Evolutionary conservation across 2,329 filamentous ascomycete genomes (phyloP).

Genomic region (Alternaria gansuensis): DNA sequence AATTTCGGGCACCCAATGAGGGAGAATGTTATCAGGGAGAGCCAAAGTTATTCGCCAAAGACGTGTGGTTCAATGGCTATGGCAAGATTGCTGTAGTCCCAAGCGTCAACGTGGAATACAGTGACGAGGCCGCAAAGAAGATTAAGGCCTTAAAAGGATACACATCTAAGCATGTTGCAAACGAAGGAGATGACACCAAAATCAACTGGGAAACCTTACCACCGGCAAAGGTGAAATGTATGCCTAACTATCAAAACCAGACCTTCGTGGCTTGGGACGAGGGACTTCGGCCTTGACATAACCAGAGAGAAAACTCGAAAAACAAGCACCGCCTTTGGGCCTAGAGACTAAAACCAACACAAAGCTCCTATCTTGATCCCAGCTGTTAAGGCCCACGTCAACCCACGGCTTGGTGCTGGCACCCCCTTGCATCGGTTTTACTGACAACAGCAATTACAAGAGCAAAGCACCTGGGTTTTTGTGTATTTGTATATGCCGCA

Average conservation of each 20-base stretch:
- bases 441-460: too few relatives aligned
- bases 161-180: slow-evolving; percentile 50
- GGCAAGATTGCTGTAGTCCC: slow-evolving; percentile 66
- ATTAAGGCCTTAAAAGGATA: slow-evolving; percentile 64
- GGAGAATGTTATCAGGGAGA: slow-evolving; percentile 65
- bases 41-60: slow-evolving; percentile 65
- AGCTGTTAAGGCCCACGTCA: not conserved
- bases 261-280: slow-evolving; percentile 26
- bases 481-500: too few relatives aligned
- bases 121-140: slow-evolving; percentile 54
- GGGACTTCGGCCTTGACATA: not conserved
- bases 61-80: slow-evolving; percentile 56
- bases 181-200: slow-evolving; percentile 41
- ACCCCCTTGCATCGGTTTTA: not conserved
- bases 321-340: too few relatives aligned
- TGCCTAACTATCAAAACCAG: slow-evolving; percentile 45
- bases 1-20: slow-evolving; percentile 56
- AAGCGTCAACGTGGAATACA: slow-evolving; percentile 65
- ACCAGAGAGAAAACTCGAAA: not conserved
- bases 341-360: not conserved
- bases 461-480: too few relatives aligned
- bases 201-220: slow-evolving; percentile 59
- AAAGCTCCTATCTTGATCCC: not conserved
- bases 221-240: slow-evolving; percentile 61
- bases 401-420: too few relatives aligned